Evolutionary conservation across 2,329 filamentous ascomycete genomes (phyloP).

Genomic region (Thielaviopsis ethacetica): DNA sequence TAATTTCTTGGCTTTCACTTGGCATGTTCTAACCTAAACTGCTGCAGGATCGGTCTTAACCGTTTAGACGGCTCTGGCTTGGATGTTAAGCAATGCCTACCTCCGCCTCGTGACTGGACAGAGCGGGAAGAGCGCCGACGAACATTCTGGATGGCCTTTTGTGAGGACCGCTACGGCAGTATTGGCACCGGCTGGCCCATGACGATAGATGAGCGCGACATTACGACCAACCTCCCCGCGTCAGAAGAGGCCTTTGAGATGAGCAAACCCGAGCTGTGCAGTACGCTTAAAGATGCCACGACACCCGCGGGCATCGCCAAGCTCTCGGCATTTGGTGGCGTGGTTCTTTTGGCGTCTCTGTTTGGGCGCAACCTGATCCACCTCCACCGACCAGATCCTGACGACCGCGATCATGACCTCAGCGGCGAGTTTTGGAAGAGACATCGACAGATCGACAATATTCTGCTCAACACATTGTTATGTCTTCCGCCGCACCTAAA

Average conservation of each 20-base stretch:
- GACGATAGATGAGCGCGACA: slow-evolving; percentile 80
- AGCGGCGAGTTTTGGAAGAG: slow-evolving; percentile 94
- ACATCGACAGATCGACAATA: slow-evolving; percentile 76
- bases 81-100: slow-evolving; percentile 84
- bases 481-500: slow-evolving; percentile 68
- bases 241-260: slow-evolving; percentile 74
- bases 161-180: slow-evolving; percentile 78
- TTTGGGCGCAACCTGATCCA: slow-evolving; percentile 87
- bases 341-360: slow-evolving; percentile 72
- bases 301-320: slow-evolving; percentile 54
- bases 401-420: slow-evolving; percentile 72
- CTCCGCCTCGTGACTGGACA: slow-evolving; percentile 79
- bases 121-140: slow-evolving; percentile 80
- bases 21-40: slow-evolving; percentile 20
- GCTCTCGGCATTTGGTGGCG: slow-evolving; percentile 62
- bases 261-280: slow-evolving; percentile 57
- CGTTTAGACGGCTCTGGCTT: slow-evolving; percentile 66
- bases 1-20: not conserved
- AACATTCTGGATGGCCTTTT: slow-evolving; percentile 92
- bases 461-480: slow-evolving; percentile 73
- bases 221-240: slow-evolving; percentile 69
- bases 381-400: slow-evolving; percentile 67
- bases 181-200: slow-evolving; percentile 97
- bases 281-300: slow-evolving; percentile 53
- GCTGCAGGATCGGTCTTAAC: slow-evolving; percentile 71